Evolutionary conservation across 1,284 basidiomycete genomes (phyloP).

Genomic region (Heterobasidion irregulare): DNA sequence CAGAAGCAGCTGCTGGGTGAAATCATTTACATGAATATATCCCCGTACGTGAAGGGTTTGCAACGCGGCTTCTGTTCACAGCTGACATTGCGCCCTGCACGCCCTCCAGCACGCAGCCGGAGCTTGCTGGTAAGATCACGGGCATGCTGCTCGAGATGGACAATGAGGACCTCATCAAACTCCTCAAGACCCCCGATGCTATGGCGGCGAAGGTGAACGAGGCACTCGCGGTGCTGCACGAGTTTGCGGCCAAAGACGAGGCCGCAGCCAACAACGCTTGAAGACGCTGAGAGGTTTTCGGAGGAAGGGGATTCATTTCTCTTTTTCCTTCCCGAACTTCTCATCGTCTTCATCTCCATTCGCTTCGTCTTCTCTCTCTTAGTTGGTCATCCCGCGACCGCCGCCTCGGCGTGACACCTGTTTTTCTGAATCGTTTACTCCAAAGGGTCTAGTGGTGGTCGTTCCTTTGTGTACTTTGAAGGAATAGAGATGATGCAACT

Average conservation of each 20-base stretch:
- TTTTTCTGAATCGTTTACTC: constrained; percentile 17
- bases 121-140: constrained; percentile 94
- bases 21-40: constrained; percentile 86
- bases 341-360: constrained; percentile 5
- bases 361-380: constrained; percentile 8
- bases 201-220: constrained; percentile 86
- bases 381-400: constrained; percentile 16
- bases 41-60: constrained; percentile 42
- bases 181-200: constrained; percentile 75
- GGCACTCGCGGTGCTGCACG: constrained; percentile 75
- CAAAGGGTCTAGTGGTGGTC: constrained; percentile 41
- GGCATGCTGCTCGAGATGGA: constrained; percentile 98
- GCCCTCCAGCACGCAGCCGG: constrained; percentile 56
- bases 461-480: constrained; percentile 54
- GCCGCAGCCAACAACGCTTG: constrained; percentile 10
- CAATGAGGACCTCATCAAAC: constrained; percentile 81
- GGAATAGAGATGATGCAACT: constrained; percentile 41
- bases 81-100: constrained; percentile 21
- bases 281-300: constrained; percentile 14
- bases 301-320: constrained; percentile 14
- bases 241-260: constrained; percentile 57
- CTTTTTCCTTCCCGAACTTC: constrained; percentile 4
- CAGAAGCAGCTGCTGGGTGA: constrained; percentile 98
- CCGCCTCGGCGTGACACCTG: not conserved
- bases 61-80: constrained; percentile 3